Base-by-base conservation (phyloP, 176 grass and related monocot species). In the Aegilops tauschii region DNA sequence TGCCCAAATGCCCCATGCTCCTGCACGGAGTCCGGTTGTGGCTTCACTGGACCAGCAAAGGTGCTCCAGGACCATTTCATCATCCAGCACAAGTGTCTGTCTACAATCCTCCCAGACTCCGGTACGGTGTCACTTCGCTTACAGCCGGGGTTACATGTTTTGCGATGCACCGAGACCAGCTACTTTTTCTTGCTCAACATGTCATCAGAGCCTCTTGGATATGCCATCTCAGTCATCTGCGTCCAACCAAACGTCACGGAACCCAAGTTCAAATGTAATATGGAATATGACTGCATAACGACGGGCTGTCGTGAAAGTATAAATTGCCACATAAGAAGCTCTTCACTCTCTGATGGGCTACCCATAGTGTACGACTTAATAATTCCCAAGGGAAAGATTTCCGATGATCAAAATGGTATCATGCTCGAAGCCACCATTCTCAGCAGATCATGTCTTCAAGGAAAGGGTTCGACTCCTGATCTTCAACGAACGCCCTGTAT, bases 371-470 rank as follows among this genome's bases (percentile, higher is more conserved):
- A 42, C 0, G 69, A 72, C 36, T 72, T 72, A 6, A 72, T 72
- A 42, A 21, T 72, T 37, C 69, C 69, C 10, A 23, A 72, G 36
- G 69, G 69, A 72, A 72, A 72, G 69, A n/a, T 72, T 72, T 72
- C 35, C 44, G 36, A 12, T 72, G 69, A 42, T 72, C 21, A 1
- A 23, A 72, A 72, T 12, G 69, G 12, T 13, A 12, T 72, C 21
- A 72, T 72, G 69, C 36, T 72, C 10, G 1, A 11, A 72, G 12
- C 39, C 69, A 72, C 21, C 36, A 72, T 72, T 72, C 21, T 72
- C 69, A 42, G 69, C 69, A 25, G 20, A 72, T 72, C 36, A 2
- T 42, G 20, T 42, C 21, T 39, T 72, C 69, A 23, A 72, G 69
- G 36, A 42, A 72, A 72, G 36, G 69, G 69, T 10, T 25, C n/a